Evolutionary conservation across 352 stramenopile species (phyloP), one percentile per base, ranked within the genome.

Genomic region (Phytophthora vignae): DNA sequence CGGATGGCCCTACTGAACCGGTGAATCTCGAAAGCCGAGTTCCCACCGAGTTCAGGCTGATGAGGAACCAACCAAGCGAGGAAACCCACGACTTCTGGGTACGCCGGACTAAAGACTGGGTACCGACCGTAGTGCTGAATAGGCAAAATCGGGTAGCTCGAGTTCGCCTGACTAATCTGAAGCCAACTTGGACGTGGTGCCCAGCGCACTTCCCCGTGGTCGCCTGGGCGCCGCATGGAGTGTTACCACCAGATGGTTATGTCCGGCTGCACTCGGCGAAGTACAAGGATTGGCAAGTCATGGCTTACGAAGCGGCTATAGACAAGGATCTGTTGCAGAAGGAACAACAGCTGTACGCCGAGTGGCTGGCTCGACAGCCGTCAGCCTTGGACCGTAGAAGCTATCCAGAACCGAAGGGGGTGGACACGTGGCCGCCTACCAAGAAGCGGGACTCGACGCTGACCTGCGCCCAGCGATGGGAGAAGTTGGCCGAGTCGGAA

Each of bases 171-270:
- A 91, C 44, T 77, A 82, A n/a, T 15, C 19, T 33, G 74, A 91
- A 66, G 69, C 84, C 38, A 87, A 89, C 21, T 92, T 95, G 9
- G 99, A 97, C 19, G 99, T 97, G 7, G 97, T 99, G 19, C 95
- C 96, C 40, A 93, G 83, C 52, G 99, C 97, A 42, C 98, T 99
- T 96, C 83, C 60, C 40, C 67, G 69, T 8, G 49, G 21, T 55
- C 4, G 11, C 7, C 5, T 55, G 49, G 49, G 15, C 19, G 17
- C 19, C 22, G 12, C 49, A 38, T 17, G 49, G 49, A 55, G 49
- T 19, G 14, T 21, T 55, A 4, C 19, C 49, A 4, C 22, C 19
- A 1, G 21, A 55, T 10, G 49, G 49, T 6, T 55, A 33, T 38
- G 49, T 55, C 19, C 15, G 49, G 11, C 14, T 33, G 14, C 27